Evolutionary conservation across 805 yeast genomes (phyloP).

Genomic region (Zygotorulaspora danielsina): DNA sequence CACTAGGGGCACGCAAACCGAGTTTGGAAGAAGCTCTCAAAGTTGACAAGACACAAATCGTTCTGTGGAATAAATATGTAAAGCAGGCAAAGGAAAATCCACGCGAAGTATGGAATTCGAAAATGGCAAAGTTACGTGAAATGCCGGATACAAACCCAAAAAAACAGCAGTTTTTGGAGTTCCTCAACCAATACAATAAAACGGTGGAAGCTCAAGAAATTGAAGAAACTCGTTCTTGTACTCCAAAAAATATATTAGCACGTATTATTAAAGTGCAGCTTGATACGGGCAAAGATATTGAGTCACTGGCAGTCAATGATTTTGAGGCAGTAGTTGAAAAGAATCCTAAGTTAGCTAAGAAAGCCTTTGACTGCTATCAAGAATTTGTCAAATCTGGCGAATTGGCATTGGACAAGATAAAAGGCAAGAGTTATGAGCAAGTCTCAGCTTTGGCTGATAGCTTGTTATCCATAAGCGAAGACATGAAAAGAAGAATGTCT

Average conservation of each 20-base stretch:
- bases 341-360: constrained; percentile 22
- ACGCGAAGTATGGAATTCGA: constrained; percentile 29
- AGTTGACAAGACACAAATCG: constrained; percentile 67
- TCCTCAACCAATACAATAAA: constrained; percentile 25
- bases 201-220: constrained; percentile 23
- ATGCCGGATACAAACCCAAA: constrained; percentile 27
- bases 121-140: constrained; percentile 20
- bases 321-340: constrained; percentile 40
- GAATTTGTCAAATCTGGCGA: constrained; percentile 24
- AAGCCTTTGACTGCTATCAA: constrained; percentile 23
- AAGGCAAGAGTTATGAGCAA: constrained; percentile 15
- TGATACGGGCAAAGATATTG: constrained; percentile 18
- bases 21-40: constrained; percentile 60
- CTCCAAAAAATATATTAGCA: constrained; percentile 46
- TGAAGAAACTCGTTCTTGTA: constrained; percentile 30
- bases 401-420: constrained; percentile 13
- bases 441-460: constrained; percentile 13
- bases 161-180: constrained; percentile 24
- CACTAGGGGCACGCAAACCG: constrained; percentile 84
- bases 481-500: constrained; percentile 22
- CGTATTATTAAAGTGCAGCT: constrained; percentile 38
- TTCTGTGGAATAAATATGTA: constrained; percentile 72
- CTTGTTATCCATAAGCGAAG: constrained; percentile 22
- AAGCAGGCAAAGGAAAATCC: constrained; percentile 49
- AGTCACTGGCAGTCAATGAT: constrained; percentile 24